Conservation (phyloP, 768 basidiomycete genomes). For the Lentinula raphanica region DNA sequence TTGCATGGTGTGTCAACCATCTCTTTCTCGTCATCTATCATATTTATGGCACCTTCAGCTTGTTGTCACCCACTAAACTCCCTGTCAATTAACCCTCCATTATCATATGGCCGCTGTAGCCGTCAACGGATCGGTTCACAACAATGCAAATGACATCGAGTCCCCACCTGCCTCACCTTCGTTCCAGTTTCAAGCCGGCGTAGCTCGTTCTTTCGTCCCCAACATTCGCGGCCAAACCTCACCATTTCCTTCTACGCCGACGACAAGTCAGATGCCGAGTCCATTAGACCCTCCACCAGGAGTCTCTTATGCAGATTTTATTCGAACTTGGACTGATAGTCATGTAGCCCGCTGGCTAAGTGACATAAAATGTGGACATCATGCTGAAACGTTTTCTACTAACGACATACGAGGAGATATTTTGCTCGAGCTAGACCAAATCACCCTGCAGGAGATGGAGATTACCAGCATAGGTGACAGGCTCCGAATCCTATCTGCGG, state of each 20-base stretch:
- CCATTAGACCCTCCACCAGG: conserved; percentile 56
- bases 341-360: conserved; percentile 76
- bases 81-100: background rate
- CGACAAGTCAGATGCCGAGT: conserved; percentile 20
- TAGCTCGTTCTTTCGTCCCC: conserved; percentile 35
- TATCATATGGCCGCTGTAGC: conserved; percentile 28
- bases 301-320: conserved; percentile 54
- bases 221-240: conserved; percentile 36
- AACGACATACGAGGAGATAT: conserved; percentile 94
- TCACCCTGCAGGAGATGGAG: conserved; percentile 85
- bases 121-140: conserved; percentile 21
- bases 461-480: conserved; percentile 88
- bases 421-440: conserved; percentile 85
- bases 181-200: conserved; percentile 27
- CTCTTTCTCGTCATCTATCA: background rate
- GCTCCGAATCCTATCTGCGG: conserved; percentile 78
- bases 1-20: background rate
- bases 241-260: conserved; percentile 37
- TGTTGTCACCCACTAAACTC: background rate
- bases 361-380: conserved; percentile 68
- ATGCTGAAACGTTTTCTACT: conserved; percentile 63
- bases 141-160: conserved; percentile 29
- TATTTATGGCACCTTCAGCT: background rate
- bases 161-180: conserved; percentile 38
- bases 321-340: conserved; percentile 66